These are phyloP conservation scores for Leccinum uliginosum DNA, from an alignment of 768 basidiomycete genomes.

Conservation along the genomic window DNA sequence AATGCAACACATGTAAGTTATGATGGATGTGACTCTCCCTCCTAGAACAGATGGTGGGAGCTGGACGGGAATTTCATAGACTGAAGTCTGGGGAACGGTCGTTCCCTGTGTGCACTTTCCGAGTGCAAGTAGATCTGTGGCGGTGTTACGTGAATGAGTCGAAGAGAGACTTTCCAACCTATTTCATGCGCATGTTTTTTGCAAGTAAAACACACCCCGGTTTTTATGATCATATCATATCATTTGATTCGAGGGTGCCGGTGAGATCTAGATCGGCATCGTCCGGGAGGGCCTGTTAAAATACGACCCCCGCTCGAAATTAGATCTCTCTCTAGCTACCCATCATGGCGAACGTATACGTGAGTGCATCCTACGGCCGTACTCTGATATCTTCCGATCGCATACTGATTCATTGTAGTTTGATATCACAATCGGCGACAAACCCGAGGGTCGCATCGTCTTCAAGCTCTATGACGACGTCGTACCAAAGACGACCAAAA, in stretches of 20 bases:
- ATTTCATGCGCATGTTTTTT: neutral
- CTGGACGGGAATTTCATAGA: too few species aligned
- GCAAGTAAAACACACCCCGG: conserved; percentile 2
- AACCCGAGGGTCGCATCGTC: conserved; percentile 51
- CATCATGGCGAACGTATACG: conserved; percentile 23
- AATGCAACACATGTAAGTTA: neutral
- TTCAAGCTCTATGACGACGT: conserved; percentile 85
- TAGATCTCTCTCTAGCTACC: neutral
- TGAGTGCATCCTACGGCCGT: neutral
- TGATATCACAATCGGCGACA: conserved; percentile 49
- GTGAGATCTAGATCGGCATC: conserved; percentile 12
- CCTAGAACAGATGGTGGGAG: neutral
- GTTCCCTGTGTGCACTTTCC: too few species aligned
- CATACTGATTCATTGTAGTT: conserved; percentile 44
- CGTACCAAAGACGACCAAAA: conserved; percentile 68
- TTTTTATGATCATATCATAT: neutral
- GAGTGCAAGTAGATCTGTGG: too few species aligned
- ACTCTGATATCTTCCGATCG: conserved; percentile 1
- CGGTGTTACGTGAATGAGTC: too few species aligned
- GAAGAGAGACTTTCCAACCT: neutral
- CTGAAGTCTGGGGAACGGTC: too few species aligned
- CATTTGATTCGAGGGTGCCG: conserved; percentile 2
- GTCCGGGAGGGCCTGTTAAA: conserved; percentile 7
- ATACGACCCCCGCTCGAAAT: neutral
- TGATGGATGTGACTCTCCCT: neutral